These are phyloP conservation scores for Meyerozyma smithsonii DNA, from an alignment of 1,139 yeast species.

Conservation along the genomic window DNA sequence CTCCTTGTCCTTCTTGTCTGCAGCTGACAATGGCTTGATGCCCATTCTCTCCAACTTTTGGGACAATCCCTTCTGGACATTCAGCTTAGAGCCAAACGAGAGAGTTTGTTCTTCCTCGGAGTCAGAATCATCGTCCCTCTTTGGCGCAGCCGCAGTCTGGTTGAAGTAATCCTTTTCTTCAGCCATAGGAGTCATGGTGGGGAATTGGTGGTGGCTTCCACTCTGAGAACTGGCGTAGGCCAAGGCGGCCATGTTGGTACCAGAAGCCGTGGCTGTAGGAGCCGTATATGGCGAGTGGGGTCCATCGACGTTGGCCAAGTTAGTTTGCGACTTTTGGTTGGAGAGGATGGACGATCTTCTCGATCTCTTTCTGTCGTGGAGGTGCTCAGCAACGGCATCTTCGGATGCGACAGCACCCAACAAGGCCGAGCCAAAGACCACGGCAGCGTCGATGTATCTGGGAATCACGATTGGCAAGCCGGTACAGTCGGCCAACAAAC, in stretches of 20 bases:
- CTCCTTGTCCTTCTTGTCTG: conserved; percentile 17
- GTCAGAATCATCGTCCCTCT: conserved; percentile 32
- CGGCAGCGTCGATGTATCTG: conserved; percentile 92
- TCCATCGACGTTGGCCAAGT: conserved; percentile 19
- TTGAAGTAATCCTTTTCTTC: conserved; percentile 46
- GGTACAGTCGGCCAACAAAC: conserved; percentile 88
- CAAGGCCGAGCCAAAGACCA: conserved; percentile 91
- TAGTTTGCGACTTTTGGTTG: conserved; percentile 29
- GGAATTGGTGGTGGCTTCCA: conserved; percentile 49
- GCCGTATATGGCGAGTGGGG: conserved; percentile 70
- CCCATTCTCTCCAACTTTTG: conserved; percentile 33
- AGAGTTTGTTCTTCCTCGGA: conserved; percentile 46
- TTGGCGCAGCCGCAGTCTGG: conserved; percentile 21
- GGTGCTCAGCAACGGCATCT: conserved; percentile 41
- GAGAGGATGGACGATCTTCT: conserved; percentile 36
- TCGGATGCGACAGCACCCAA: conserved; percentile 92
- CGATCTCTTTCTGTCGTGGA: conserved; percentile 30
- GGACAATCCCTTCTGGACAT: conserved; percentile 45
- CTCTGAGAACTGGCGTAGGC: conserved; percentile 37
- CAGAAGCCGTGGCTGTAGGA: conserved; percentile 58
- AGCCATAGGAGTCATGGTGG: conserved; percentile 49
- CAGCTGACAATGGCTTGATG: conserved; percentile 33
- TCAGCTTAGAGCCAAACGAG: conserved; percentile 55
- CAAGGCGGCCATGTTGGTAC: conserved; percentile 53
- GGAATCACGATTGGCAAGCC: conserved; percentile 93